Conservation (phyloP, 768 basidiomycete species). For the Rhizopogon vesiculosus region DNA sequence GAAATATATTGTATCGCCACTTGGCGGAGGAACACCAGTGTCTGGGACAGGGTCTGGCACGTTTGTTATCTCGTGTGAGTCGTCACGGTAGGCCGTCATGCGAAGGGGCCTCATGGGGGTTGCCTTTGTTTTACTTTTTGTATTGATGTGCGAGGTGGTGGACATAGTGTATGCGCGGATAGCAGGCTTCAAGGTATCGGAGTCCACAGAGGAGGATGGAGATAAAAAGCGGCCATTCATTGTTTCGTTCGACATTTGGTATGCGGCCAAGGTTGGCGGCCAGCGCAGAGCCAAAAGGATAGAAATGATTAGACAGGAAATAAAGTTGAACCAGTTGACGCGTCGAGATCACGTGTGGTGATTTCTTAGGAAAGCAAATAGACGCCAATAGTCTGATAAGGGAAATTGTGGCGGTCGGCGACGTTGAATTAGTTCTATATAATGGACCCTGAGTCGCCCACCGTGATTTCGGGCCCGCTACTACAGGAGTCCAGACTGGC, state of each 20-base stretch:
- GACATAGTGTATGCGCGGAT: neutral
- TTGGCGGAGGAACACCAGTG: slow-evolving; percentile 26
- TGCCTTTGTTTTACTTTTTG: neutral
- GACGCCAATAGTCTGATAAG: neutral
- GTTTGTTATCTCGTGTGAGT: slow-evolving; percentile 22
- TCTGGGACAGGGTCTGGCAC: slow-evolving; percentile 26
- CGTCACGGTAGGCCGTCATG: slow-evolving; percentile 12
- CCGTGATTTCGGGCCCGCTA: neutral
- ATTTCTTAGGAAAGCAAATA: slow-evolving; percentile 12
- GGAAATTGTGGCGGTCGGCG: neutral
- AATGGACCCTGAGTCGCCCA: slow-evolving; percentile 5
- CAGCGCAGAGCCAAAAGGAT: slow-evolving; percentile 22
- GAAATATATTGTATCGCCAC: slow-evolving; percentile 6
- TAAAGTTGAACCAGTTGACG: slow-evolving; percentile 16
- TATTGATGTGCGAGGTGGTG: neutral
- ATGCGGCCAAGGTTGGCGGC: slow-evolving; percentile 15
- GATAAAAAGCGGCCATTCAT: neutral
- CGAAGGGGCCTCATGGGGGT: neutral
- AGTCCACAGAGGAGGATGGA: slow-evolving; percentile 11
- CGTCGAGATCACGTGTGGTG: slow-evolving; percentile 22
- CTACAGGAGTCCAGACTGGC: neutral
- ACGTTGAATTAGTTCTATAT: neutral
- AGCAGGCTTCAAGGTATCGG: slow-evolving; percentile 15
- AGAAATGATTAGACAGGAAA: slow-evolving; percentile 9
- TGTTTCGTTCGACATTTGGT: slow-evolving; percentile 12